Evolutionary conservation across 1,284 basidiomycete species (phyloP), one percentile per base, ranked within the genome.

Genomic region (Rhodotorula sp.): DNA sequence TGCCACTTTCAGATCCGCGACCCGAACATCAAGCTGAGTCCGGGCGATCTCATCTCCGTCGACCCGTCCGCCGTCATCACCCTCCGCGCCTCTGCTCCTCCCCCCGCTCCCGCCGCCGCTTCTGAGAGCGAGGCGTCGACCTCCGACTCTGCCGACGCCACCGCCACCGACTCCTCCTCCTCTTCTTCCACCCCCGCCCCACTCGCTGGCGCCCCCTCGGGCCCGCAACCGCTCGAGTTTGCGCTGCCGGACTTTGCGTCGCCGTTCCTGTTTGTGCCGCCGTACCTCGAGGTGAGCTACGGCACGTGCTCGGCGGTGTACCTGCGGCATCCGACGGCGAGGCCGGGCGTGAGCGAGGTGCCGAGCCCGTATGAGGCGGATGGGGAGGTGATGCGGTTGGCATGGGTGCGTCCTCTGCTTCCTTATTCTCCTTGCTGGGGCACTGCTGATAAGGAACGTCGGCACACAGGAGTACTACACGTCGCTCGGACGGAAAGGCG

Each of bases 301-400:
- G 82, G 87, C 61, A 94, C 94, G 19, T 99, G 97, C 83, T 94
- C 95, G 10, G 90, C 90, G 29, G 86, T 99, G 70, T 98, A 97
- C 81, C 87, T 98, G 46, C 92, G 96, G 59, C 94, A 98, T 80
- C 97, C 97, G 3, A 97, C 94, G 0, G 94, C 96, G 0, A 88
- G 93, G 37, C 91, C 93, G 88, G 80, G 90, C 6, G 94, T 94
- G 83, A 93, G 90, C 39, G 94, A 97, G 82, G 91, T 97, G 61
- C 92, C 94, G 19, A 92, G 91, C 22, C 94, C 95, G 2, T 97
- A 90, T 82, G 91, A 94, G 77, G 94, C 94, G 0, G 93, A 95
- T 79, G 94, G 94, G 22, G 90, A 93, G 76, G 85, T 96, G 29
- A 88, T 96, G 78, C 88, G 90, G 67, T 77, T 86, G 37, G 82